Conservation (phyloP, 2,329 filamentous ascomycete species). For the Botrytis hyacinthi region DNA sequence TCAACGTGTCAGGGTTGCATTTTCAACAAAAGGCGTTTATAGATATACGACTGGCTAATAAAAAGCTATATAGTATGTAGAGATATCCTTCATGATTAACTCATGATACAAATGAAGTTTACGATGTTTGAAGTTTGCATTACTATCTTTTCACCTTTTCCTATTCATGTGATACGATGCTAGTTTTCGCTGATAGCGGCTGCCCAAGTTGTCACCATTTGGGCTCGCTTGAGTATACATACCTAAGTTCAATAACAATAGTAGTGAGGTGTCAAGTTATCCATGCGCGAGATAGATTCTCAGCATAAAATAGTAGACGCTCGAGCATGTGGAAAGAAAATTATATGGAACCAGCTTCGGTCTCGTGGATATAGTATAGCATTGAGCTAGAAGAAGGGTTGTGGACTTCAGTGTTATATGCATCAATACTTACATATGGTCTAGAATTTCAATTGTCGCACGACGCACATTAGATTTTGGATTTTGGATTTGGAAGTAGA, state of each 20-base stretch:
- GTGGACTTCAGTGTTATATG: too few relatives aligned
- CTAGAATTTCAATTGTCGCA: too few relatives aligned
- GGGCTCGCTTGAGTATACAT: not conserved
- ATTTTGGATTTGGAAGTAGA: too few relatives aligned
- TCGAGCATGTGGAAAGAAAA: not conserved
- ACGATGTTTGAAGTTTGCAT: not conserved
- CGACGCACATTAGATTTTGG: too few relatives aligned
- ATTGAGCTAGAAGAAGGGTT: too few relatives aligned
- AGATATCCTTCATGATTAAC: slow-evolving; percentile 21
- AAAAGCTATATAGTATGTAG: not conserved
- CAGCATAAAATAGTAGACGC: not conserved
- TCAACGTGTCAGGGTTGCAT: slow-evolving; percentile 22
- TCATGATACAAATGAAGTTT: slow-evolving; percentile 16
- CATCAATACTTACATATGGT: too few relatives aligned
- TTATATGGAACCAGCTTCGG: not conserved
- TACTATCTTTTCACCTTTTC: not conserved
- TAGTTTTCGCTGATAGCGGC: not conserved
- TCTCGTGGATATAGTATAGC: not conserved
- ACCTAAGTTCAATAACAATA: not conserved
- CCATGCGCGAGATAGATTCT: not conserved
- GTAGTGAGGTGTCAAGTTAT: not conserved
- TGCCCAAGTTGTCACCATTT: not conserved
- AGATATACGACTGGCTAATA: slow-evolving; percentile 4
- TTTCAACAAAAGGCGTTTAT: slow-evolving; percentile 22
- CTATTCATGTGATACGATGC: not conserved